Base-by-base conservation (phyloP, 768 basidiomycete genomes). In the Amanita molliuscula region DNA sequence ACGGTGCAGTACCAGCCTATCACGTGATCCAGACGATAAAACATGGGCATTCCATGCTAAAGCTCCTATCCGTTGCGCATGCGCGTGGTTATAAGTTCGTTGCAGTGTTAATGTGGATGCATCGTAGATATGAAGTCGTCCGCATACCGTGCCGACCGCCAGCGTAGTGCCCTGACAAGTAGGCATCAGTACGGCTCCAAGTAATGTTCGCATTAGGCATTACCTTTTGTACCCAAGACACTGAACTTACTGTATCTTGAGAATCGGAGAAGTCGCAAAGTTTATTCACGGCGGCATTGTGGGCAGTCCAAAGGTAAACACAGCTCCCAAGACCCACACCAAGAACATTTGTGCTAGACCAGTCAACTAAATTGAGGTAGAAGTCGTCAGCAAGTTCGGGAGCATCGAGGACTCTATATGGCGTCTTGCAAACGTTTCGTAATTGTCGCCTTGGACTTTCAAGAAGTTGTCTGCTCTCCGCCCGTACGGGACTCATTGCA, bases 371-470 rank as follows among this genome's bases (percentile, higher is more conserved):
- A 61, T 98, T 98, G 54, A 99, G 84, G 61, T 99, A 98, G 65
- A 97, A 99, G 64, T 99, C 95, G 62, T 98, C 95, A 25, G 92
- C 91, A 10, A 99, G 79, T 49, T 98, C 94, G 0, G 95, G 96
- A 6, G 95, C 95, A 62, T 99, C 95, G 29, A 98, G 77, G 1
- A 97, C 95, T 51, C 96, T 82, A 70, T 95, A 98, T 2, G 95
- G 95, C 0, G 94, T 96, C 65, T 95, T 93, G 69, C 85, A 85
- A 1, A 97, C 87, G 51, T 74, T 82, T 38, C 95, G 79, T 6
- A 88, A 77, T 51, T 83, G 75, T 44, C 88, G 81, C 25, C 88
- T 75, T 0, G 94, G 92, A 48, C 84, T 88, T 54, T 93, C 81
- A 40, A 99, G 80, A 13, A 96, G 73, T 45, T 76, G 76, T 23